Evolutionary conservation across 2,329 filamentous ascomycete species (phyloP).

Genomic region (Xylaria sp.): DNA sequence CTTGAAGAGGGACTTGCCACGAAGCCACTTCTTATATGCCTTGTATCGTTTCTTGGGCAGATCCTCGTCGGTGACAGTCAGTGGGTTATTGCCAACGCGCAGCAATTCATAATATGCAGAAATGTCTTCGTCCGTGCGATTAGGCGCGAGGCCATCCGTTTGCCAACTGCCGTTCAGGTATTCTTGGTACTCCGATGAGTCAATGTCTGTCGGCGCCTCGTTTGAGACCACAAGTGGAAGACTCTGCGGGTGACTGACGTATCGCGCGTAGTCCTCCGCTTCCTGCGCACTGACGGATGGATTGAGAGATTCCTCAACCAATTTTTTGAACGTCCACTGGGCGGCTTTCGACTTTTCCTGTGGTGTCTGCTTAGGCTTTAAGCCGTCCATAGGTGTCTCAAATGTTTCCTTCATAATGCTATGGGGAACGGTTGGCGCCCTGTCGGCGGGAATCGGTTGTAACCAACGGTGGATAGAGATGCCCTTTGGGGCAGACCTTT

Average conservation of each 20-base stretch:
- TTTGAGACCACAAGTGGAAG: constrained; percentile 83
- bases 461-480: constrained; percentile 72
- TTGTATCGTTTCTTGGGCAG: constrained; percentile 94
- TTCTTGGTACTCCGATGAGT: constrained; percentile 76
- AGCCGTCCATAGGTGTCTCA: constrained; percentile 48
- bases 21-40: constrained; percentile 93
- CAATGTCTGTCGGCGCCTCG: constrained; percentile 69
- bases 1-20: constrained; percentile 95
- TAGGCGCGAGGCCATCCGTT: constrained; percentile 62
- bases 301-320: constrained; percentile 86
- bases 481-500: constrained; percentile 55
- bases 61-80: constrained; percentile 90
- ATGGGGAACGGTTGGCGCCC: constrained; percentile 51
- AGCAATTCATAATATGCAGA: constrained; percentile 82
- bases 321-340: constrained; percentile 88
- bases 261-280: constrained; percentile 86
- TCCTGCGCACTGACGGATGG: constrained; percentile 82
- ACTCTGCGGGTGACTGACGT: constrained; percentile 88
- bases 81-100: constrained; percentile 79
- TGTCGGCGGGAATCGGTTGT: constrained; percentile 59
- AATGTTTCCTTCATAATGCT: constrained; percentile 67
- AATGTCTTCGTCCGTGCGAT: constrained; percentile 70
- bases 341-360: constrained; percentile 83
- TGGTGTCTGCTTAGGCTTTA: constrained; percentile 65
- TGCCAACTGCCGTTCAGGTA: constrained; percentile 79